Evolutionary conservation across 2,329 filamentous ascomycete genomes (phyloP), one percentile per base, ranked within the genome.

Genomic region (Ophiostoma ulmi): DNA sequence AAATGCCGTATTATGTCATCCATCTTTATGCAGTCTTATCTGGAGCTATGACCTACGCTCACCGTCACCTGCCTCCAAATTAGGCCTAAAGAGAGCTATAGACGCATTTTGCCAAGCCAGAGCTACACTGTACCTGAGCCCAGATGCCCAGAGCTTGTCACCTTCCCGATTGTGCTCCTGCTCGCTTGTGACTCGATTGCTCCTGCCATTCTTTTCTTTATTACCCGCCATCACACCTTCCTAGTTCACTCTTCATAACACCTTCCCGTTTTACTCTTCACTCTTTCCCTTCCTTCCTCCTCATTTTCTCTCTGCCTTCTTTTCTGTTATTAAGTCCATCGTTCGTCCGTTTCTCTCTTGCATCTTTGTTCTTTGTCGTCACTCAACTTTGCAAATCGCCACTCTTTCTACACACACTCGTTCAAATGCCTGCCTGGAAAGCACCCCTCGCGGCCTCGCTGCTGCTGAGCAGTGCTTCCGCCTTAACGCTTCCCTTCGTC

Each of bases 381-480:
- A n/a, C 44, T 6, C 44, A n/a, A n/a, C 5, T 48, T 5, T 48
- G 44, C 44, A 48, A 48, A 7, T 8, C 31, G 35, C 36, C 8
- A 39, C 36, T 65, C 36, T 65, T 65, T 39, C 3, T 22, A 22
- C 36, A 65, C 36, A 65, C 35, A 65, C 36, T 38, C 36, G 35
- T 39, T 38, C 20, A 44, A 36, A 73, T 73, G 72, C 44, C 71
- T 14, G 44, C 48, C 70, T 71, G 67, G 72, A 74, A 73, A 64
- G 38, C 69, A 20, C 63, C 70, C 22, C 69, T 74, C 5, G 72
- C 72, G 20, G 70, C 72, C 11, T 69, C 73, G 36, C 71, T 73
- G 70, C 73, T 74, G 63, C 67, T 73, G 35, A 22, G 63, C 63
- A 65, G 63, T 52, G 41, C 67, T 22, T 69, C 73, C 10, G 73